These are phyloP conservation scores for Aspergillus proliferans DNA, from an alignment of 2,329 filamentous ascomycete species.

Conservation along the genomic window DNA sequence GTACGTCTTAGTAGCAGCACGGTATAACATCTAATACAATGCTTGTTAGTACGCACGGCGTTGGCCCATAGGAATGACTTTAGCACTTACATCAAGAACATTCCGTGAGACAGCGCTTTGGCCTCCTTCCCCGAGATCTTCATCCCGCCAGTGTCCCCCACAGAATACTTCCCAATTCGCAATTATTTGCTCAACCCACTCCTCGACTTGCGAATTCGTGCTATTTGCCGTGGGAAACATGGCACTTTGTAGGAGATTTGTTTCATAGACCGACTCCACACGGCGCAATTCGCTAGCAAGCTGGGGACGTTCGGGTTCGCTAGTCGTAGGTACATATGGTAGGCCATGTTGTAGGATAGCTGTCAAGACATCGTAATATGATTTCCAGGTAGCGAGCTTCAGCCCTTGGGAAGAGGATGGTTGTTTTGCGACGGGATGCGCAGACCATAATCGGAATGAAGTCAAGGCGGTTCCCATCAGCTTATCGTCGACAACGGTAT, in stretches of 20 bases:
- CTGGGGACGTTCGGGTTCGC: conserved; percentile 49
- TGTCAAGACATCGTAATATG: conserved; percentile 77
- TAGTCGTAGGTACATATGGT: conserved; percentile 30
- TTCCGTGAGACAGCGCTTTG: conserved; percentile 67
- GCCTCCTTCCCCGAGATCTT: conserved; percentile 74
- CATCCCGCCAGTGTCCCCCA: conserved; percentile 71
- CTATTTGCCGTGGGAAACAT: conserved; percentile 80
- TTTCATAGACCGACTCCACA: conserved; percentile 74
- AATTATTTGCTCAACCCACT: conserved; percentile 72
- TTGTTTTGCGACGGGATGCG: conserved; percentile 31
- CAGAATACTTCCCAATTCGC: conserved; percentile 80
- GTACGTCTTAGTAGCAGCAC: conserved; percentile 85
- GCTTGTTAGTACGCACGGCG: conserved; percentile 8
- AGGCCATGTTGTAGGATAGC: conserved; percentile 58
- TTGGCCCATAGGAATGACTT: not conserved
- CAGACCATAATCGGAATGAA: conserved; percentile 44
- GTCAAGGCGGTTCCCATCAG: conserved; percentile 37
- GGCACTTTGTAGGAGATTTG: conserved; percentile 68
- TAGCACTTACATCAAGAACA: conserved; percentile 58
- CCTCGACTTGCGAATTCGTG: conserved; percentile 70
- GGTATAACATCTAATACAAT: conserved; percentile 65
- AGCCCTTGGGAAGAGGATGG: conserved; percentile 15
- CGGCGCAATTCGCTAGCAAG: conserved; percentile 71
- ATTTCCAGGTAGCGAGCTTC: conserved; percentile 62
- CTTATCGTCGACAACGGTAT: conserved; percentile 16